A percentile compares a stretch with the other conserved stretches of the same genome.
phyloP scores from a whole-genome alignment of 768 basidiomycete species.

The Phaffia australis region DNA sequence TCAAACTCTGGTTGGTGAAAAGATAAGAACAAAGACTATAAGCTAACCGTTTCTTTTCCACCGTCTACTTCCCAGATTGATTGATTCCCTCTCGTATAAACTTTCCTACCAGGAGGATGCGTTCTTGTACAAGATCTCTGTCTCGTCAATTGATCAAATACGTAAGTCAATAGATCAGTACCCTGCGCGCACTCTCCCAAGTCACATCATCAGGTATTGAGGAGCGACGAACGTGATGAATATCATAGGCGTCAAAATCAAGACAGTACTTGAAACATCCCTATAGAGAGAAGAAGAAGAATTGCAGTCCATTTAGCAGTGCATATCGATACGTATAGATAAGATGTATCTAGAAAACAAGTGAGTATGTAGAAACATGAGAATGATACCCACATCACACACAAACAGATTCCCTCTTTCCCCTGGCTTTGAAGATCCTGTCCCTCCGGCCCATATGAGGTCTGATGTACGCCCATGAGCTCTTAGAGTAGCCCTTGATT shows the following conservation, averaged over 20 bases:
- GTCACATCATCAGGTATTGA: conserved; percentile 3
- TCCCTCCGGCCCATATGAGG: conserved; percentile 31
- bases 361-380: background rate
- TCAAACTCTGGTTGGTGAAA: too few species aligned
- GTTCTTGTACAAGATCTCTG: conserved; percentile 58
- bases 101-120: conserved; percentile 75
- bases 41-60: conserved; percentile 60
- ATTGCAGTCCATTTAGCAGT: conserved; percentile 46
- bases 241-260: conserved; percentile 53
- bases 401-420: conserved; percentile 34
- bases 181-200: background rate
- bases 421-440: conserved; percentile 28
- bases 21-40: background rate
- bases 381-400: conserved; percentile 32
- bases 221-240: conserved; percentile 49
- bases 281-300: conserved; percentile 55
- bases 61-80: conserved; percentile 96
- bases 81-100: conserved; percentile 80
- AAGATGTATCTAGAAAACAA: background rate
- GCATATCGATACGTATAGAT: too few species aligned
- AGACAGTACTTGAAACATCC: conserved; percentile 96
- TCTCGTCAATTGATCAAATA: background rate
- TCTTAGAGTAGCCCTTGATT: conserved; percentile 46
- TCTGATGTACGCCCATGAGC: conserved; percentile 67
- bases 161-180: background rate